Base-by-base conservation (phyloP, 257 asterid species). In the Ballota nigra region DNA sequence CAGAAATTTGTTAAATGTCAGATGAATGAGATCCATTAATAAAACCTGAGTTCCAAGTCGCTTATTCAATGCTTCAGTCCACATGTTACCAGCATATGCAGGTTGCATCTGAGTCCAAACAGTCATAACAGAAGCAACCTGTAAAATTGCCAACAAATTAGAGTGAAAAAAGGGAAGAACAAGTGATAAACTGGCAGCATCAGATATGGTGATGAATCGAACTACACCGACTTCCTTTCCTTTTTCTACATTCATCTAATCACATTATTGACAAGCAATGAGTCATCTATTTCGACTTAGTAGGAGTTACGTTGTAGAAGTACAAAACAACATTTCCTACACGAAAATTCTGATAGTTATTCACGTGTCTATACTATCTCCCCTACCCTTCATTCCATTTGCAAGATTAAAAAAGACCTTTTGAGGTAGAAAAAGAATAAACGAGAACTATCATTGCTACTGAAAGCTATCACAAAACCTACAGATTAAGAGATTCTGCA, bases 121-220 rank as follows among this genome's bases (percentile, higher is more conserved):
- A 55, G 97, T 91, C 95, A 94, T 89, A 68, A 82, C 92, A 71
- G 99, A 94, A 58, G 97, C 97, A 38, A 94, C 97, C 99, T 91
- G 84, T 36, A 74, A n/a, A 47, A 69, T 38, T 9, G 51, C 52
- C 52, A 53, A 69, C 72, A 76, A 31, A 45, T 57, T 70, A 65
- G 20, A 49, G 56, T 40, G 24, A 47, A 47, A 47, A 47, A 0
- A n/a, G 3, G 2, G 20, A 55, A 29, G 51, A 71, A 15, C 49
- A 7, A 11, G 20, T 13, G 59, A 20, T 60, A 29, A 62, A 70
- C 69, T 33, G 52, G 18, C 26, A 41, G 64, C 72, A 78, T 62
- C 38, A 53, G 29, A 64, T 15, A 52, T 31, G 33, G 10, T 23
- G 8, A 29, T 22, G 45, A 43, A 31, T 29, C 51, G 22, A 56